These are phyloP conservation scores for Globisporangium echinulatum DNA, from an alignment of 352 stramenopile species.

Conservation along the genomic window DNA sequence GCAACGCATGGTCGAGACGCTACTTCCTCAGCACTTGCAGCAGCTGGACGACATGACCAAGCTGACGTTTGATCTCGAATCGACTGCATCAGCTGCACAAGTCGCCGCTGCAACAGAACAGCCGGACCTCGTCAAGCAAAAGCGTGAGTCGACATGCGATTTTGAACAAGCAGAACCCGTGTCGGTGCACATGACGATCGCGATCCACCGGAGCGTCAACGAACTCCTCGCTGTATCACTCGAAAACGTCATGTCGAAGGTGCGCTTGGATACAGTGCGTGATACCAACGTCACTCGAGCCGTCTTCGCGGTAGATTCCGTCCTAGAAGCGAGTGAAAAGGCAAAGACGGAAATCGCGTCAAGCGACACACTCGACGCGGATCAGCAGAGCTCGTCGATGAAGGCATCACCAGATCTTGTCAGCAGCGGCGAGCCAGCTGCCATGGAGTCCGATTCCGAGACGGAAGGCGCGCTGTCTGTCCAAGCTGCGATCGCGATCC, in stretches of 20 bases:
- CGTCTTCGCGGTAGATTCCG: too few relatives aligned
- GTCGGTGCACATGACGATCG: slow-evolving; percentile 26
- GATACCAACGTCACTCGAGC: background rate
- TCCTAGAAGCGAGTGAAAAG: too few relatives aligned
- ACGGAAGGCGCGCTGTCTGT: slow-evolving; percentile 2
- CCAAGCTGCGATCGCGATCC: slow-evolving; percentile 20
- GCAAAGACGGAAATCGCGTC: background rate
- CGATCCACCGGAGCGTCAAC: slow-evolving; percentile 29
- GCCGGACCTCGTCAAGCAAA: background rate
- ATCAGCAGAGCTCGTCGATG: background rate
- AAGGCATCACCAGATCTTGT: background rate
- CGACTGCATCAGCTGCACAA: background rate
- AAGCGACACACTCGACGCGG: background rate
- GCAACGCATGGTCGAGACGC: slow-evolving; percentile 2
- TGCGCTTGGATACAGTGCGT: background rate
- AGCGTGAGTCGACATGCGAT: background rate
- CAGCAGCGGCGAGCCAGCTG: background rate
- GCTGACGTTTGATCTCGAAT: background rate
- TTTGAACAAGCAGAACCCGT: slow-evolving; percentile 8
- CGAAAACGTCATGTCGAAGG: slow-evolving; percentile 20
- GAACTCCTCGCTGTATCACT: slow-evolving; percentile 35
- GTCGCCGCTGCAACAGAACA: background rate
- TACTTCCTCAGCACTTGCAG: background rate
- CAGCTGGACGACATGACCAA: background rate
- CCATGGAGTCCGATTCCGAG: background rate